Base-by-base conservation (phyloP, 805 yeast species). In the Cyberlindnera subsufficiens region DNA sequence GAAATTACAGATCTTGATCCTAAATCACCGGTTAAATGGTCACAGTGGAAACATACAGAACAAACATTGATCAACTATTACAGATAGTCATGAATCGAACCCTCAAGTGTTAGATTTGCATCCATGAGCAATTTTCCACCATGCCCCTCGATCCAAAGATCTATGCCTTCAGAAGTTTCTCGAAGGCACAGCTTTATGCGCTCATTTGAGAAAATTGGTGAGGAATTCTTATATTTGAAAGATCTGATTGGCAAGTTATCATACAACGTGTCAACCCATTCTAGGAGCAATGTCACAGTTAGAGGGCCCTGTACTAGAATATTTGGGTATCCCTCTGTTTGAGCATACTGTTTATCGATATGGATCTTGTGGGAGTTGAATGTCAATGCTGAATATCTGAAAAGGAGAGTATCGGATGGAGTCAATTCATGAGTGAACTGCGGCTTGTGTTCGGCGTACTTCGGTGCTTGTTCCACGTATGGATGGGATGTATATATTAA, bases 351-450 rank as follows among this genome's bases (percentile, higher is more conserved):
- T 6, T 61, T 58, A 55, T 86, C 86, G 60, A 79, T 81, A 63
- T 91, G 99, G 32, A 91, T 86, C 44, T 74, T 72, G 62, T 91
- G 99, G 4, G 95, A 71, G 59, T 91, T 91, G 64, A 80, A 81
- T 1, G 93, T 81, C 41, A 93, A 60, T 11, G 86, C 82, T 36
- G 91, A 80, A 63, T 80, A 86, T 47, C 87, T 66, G 50, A 79
- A 71, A 30, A 79, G 67, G 32, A 77, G 68, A 7, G 68, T 55
- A 42, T 64, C 62, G 6, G 74, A 56, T 34, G 76, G 73, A 18
- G 42, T 63, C 34, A 69, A 54, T 18, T 50, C 52, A 38, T 56
- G 63, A 7, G 58, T 39, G 33, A 40, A 42, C 11, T 58, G 58
- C 6, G 69, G 52, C 8, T n/a, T 37, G 4, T 17, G 13, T 19